These are phyloP conservation scores for Phialophora chinensis DNA, from an alignment of 2,329 filamentous ascomycete genomes.

Conservation along the genomic window DNA sequence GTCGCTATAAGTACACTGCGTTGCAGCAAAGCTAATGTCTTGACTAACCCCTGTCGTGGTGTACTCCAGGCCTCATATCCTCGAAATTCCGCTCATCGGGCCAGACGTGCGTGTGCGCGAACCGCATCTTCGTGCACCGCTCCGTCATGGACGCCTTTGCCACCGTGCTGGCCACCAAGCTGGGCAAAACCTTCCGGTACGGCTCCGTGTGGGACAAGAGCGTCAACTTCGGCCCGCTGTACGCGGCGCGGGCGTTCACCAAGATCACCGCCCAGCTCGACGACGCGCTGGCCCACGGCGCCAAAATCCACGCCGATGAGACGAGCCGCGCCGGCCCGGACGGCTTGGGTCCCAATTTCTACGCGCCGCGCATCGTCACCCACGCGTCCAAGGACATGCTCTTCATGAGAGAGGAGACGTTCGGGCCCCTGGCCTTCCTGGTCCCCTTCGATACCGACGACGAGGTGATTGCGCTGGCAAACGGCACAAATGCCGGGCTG, in stretches of 20 bases:
- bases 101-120: conserved; percentile 90
- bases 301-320: conserved; percentile 40
- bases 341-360: conserved; percentile 73
- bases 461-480: conserved; percentile 44
- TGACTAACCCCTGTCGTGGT: background rate
- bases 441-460: conserved; percentile 62
- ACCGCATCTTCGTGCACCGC: conserved; percentile 85
- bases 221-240: conserved; percentile 83
- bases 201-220: conserved; percentile 77
- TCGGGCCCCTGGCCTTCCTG: conserved; percentile 74
- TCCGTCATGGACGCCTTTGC: conserved; percentile 85
- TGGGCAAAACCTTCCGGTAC: conserved; percentile 66
- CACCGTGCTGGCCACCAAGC: conserved; percentile 62
- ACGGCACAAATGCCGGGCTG: conserved; percentile 43
- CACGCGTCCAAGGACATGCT: conserved; percentile 78
- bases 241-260: conserved; percentile 76
- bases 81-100: conserved; percentile 61
- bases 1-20: background rate
- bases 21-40: background rate
- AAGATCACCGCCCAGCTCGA: conserved; percentile 64
- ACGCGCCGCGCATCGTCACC: conserved; percentile 79
- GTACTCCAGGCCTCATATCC: conserved; percentile 23
- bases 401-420: conserved; percentile 91
- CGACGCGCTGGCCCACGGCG: background rate
- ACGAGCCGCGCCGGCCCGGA: conserved; percentile 48